Evolutionary conservation across 164 flowering plant genomes (phyloP).

Genomic region (Hamamelis virginiana): DNA sequence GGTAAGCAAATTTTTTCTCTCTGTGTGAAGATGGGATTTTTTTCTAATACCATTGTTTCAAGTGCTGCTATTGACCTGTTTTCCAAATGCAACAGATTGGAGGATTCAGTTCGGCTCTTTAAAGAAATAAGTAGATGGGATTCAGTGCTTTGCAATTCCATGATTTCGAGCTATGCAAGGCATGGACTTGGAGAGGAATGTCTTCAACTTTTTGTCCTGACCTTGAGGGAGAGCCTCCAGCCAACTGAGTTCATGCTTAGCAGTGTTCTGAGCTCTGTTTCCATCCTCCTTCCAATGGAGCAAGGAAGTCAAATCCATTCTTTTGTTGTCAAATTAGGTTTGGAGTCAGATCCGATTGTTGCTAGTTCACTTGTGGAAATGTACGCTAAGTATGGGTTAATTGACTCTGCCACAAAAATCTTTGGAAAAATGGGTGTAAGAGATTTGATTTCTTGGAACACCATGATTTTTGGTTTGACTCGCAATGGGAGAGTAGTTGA

Average conservation of each 20-base stretch:
- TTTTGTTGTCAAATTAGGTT: slow-evolving; percentile 50
- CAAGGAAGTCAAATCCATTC: slow-evolving; percentile 57
- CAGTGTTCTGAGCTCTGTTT: slow-evolving; percentile 39
- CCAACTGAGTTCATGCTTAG: slow-evolving; percentile 60
- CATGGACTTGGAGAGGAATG: slow-evolving; percentile 42
- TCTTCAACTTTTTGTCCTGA: slow-evolving; percentile 36
- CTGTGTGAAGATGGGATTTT: slow-evolving; percentile 51
- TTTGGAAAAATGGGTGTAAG: slow-evolving; percentile 34
- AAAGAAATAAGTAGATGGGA: slow-evolving; percentile 42
- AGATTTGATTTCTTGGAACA: slow-evolving; percentile 69
- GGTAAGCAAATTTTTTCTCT: background rate
- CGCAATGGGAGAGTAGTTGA: slow-evolving; percentile 41
- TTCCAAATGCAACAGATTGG: slow-evolving; percentile 68
- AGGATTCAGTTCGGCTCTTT: slow-evolving; percentile 49
- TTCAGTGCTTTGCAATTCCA: slow-evolving; percentile 48
- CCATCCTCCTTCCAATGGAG: slow-evolving; percentile 30
- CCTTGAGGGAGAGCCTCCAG: slow-evolving; percentile 32
- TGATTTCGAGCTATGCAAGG: slow-evolving; percentile 55
- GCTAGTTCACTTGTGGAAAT: slow-evolving; percentile 56
- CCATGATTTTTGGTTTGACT: slow-evolving; percentile 52
- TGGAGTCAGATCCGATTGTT: slow-evolving; percentile 43
- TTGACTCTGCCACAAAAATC: slow-evolving; percentile 38
- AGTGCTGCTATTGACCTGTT: slow-evolving; percentile 73
- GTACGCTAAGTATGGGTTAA: slow-evolving; percentile 48
- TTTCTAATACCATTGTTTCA: slow-evolving; percentile 53